A percentile compares a stretch with the other conserved stretches of the same genome.
Conservation (phyloP, 2,329 filamentous ascomycete genomes). For the Penicillium verrucosum region DNA sequence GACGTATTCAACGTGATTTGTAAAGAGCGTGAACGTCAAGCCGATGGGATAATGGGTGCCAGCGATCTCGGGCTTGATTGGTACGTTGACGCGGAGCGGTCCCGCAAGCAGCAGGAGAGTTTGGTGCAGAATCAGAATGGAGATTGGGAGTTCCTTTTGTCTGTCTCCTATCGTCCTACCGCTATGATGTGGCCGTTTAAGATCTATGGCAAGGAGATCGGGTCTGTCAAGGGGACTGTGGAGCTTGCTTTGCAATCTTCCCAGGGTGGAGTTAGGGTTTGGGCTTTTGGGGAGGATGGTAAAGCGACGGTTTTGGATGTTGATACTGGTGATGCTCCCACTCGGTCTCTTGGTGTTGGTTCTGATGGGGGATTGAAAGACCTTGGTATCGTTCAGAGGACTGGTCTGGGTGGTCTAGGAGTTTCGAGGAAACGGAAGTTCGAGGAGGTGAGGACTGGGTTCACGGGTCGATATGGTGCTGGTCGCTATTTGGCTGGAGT, state of each 20-base stretch:
- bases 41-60: constrained; percentile 33
- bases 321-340: constrained; percentile 28
- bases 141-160: constrained; percentile 43
- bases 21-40: constrained; percentile 33
- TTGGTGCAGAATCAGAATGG: constrained; percentile 35
- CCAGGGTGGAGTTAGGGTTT: constrained; percentile 47
- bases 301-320: constrained; percentile 49
- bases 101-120: constrained; percentile 29
- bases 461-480: constrained; percentile 24
- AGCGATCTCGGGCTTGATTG: constrained; percentile 34
- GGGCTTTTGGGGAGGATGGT: constrained; percentile 50
- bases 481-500: constrained; percentile 11
- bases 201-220: constrained; percentile 51
- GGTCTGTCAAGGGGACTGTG: constrained; percentile 45
- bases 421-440: constrained; percentile 29
- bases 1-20: constrained; percentile 51
- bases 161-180: constrained; percentile 35
- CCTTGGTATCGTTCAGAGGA: constrained; percentile 14
- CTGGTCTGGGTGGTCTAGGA: background rate
- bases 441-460: constrained; percentile 19
- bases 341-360: constrained; percentile 10
- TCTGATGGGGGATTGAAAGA: constrained; percentile 28
- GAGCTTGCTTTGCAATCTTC: constrained; percentile 50
- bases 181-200: constrained; percentile 49
- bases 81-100: constrained; percentile 30